phyloP scores from a whole-genome alignment of 2,329 filamentous ascomycete species.

The Pleoardoris graminearum region DNA sequence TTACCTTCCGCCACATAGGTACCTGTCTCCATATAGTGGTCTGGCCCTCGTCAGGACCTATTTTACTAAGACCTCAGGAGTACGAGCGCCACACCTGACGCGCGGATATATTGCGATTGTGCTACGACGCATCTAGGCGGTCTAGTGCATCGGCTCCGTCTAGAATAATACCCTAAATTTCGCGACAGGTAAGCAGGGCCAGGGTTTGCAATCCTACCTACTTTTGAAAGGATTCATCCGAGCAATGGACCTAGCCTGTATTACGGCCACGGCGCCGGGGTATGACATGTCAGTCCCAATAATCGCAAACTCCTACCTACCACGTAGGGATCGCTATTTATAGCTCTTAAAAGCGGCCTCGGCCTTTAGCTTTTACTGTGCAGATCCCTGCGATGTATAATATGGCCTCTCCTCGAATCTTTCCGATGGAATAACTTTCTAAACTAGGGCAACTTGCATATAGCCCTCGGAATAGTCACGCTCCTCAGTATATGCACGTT shows the following conservation, averaged over 20 bases:
- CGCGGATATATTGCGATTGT: too few species aligned
- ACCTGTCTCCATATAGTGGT: not conserved
- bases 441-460: not conserved
- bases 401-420: not conserved
- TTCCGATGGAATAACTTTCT: conserved; percentile 4
- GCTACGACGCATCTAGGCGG: too few species aligned
- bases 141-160: too few species aligned
- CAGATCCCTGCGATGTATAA: not conserved
- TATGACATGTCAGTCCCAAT: not conserved
- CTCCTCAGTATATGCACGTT: conserved; percentile 3
- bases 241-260: not conserved
- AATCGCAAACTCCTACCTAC: not conserved
- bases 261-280: not conserved
- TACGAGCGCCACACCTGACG: not conserved
- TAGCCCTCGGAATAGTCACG: not conserved
- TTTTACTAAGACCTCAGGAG: not conserved
- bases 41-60: not conserved
- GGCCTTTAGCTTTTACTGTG: not conserved
- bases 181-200: too few species aligned
- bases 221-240: too few species aligned
- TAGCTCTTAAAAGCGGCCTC: not conserved
- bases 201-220: too few species aligned
- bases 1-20: not conserved
- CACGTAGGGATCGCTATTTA: not conserved
- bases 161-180: too few species aligned